Conservation (phyloP, 345 rosid genomes). For the Hevea brasiliensis region DNA sequence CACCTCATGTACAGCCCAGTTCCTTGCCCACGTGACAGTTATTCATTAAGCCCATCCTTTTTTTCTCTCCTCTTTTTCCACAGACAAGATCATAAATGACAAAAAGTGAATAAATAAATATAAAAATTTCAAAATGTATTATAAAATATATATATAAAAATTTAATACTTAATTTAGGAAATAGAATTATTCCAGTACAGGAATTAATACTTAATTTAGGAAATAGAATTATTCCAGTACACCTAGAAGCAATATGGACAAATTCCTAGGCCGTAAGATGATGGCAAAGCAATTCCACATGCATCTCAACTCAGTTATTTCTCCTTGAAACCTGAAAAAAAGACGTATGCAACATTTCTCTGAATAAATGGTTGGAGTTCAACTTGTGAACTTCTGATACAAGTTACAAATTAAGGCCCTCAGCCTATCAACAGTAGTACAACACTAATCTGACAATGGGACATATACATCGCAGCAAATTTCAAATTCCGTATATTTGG, state of each 20-base stretch:
- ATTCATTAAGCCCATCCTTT: background rate
- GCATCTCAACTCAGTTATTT: background rate
- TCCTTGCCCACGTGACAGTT: conserved; percentile 16
- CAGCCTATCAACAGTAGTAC: conserved; percentile 13
- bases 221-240: background rate
- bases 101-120: no score
- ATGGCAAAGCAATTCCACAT: no score
- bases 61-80: background rate
- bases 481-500: conserved; percentile 15
- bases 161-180: no score
- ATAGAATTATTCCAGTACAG: background rate
- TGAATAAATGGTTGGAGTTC: conserved; percentile 17
- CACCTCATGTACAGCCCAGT: background rate
- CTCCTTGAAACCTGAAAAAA: conserved; percentile 1
- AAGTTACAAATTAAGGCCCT: conserved; percentile 21
- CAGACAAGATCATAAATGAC: background rate
- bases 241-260: background rate
- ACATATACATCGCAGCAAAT: conserved; percentile 12
- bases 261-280: background rate
- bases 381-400: conserved; percentile 8
- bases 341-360: background rate
- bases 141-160: no score
- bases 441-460: conserved; percentile 30
- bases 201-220: no score
- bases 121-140: no score